phyloP scores from a whole-genome alignment of 352 stramenopile genomes.

The Globisporangium paroecandrum region DNA sequence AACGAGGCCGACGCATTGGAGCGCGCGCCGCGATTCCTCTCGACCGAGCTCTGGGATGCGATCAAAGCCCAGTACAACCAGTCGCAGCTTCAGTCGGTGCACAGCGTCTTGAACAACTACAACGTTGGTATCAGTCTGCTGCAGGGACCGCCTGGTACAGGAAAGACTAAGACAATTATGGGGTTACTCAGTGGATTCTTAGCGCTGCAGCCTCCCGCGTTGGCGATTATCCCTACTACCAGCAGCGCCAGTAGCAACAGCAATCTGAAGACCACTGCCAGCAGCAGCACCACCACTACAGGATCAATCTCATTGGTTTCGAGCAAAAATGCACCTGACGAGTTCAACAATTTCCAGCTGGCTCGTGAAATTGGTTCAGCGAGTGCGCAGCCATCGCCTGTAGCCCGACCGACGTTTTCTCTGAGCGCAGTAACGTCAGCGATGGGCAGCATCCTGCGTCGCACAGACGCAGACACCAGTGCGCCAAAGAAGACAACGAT shows the following conservation, averaged over 20 bases:
- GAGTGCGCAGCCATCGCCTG: background rate
- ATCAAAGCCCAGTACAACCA: slow-evolving; percentile 82
- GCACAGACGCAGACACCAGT: slow-evolving; percentile 23
- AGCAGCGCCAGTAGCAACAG: background rate
- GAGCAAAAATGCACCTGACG: slow-evolving; percentile 3
- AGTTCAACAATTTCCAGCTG: slow-evolving; percentile 55
- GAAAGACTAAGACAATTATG: slow-evolving; percentile 94
- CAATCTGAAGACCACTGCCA: background rate
- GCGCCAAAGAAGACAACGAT: slow-evolving; percentile 46
- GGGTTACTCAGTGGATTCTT: slow-evolving; percentile 74
- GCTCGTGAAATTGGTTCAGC: slow-evolving; percentile 26
- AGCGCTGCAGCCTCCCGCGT: slow-evolving; percentile 50
- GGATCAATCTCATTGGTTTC: background rate
- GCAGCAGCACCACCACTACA: background rate
- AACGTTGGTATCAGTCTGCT: slow-evolving; percentile 82
- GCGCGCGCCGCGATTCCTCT: slow-evolving; percentile 55
- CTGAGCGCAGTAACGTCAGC: slow-evolving; percentile 44
- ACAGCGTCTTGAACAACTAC: slow-evolving; percentile 88
- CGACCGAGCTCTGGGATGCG: slow-evolving; percentile 60
- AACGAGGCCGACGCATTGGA: slow-evolving; percentile 59
- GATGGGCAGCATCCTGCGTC: slow-evolving; percentile 61
- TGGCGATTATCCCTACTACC: slow-evolving; percentile 32
- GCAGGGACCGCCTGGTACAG: slow-evolving; percentile 94
- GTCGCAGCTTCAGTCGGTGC: slow-evolving; percentile 84
- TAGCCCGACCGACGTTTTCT: slow-evolving; percentile 39